These are phyloP conservation scores for Porodaedalea pini DNA, from an alignment of 1,284 basidiomycete species.

Conservation along the genomic window DNA sequence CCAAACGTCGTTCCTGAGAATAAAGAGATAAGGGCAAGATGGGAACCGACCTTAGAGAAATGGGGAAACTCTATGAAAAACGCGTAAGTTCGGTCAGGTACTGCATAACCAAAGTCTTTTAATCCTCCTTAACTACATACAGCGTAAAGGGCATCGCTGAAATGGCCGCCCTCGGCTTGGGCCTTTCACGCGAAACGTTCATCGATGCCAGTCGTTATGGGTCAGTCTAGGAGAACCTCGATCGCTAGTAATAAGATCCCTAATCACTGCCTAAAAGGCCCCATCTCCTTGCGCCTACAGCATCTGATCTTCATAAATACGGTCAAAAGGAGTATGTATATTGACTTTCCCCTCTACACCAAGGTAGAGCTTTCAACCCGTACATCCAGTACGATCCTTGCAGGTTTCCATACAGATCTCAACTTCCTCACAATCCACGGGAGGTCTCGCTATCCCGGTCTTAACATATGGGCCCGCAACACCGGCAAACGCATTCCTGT, in stretches of 20 bases:
- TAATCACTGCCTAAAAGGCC: constrained; percentile 45
- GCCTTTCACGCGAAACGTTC: constrained; percentile 63
- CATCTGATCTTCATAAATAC: constrained; percentile 80
- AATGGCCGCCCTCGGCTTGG: constrained; percentile 81
- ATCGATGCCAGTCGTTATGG: constrained; percentile 78
- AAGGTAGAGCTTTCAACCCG: neutral
- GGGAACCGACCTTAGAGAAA: constrained; percentile 69
- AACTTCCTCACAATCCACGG: constrained; percentile 89
- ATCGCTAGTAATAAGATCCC: neutral
- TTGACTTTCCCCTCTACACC: neutral
- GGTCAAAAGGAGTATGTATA: constrained; percentile 49
- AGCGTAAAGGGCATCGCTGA: constrained; percentile 79
- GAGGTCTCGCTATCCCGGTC: constrained; percentile 78
- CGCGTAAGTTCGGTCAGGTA: constrained; percentile 53
- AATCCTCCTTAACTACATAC: constrained; percentile 12
- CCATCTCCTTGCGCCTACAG: constrained; percentile 87
- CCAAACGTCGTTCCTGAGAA: constrained; percentile 75
- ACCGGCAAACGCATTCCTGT: constrained; percentile 84
- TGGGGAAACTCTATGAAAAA: constrained; percentile 86
- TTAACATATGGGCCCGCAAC: constrained; percentile 91
- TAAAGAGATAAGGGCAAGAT: constrained; percentile 50
- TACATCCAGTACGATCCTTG: constrained; percentile 60
- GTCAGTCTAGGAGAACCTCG: constrained; percentile 37
- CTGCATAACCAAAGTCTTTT: no score
- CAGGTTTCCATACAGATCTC: constrained; percentile 86